Base-by-base conservation (phyloP, 2,329 filamentous ascomycete species). In the Pestalotiopsis sp. region DNA sequence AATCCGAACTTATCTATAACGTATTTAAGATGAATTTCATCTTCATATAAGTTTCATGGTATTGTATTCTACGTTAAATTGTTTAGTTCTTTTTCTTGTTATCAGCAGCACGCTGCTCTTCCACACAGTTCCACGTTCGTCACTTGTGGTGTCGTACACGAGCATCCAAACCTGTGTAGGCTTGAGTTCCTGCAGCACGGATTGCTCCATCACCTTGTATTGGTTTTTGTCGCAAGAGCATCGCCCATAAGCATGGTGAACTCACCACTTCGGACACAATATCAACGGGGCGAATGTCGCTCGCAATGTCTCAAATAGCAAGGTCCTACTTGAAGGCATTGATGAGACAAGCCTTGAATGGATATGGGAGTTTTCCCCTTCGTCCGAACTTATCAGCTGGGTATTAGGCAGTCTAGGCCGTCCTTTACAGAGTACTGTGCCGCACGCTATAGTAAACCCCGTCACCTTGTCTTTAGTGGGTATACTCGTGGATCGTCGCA, bases 141-240 rank as follows among this genome's bases (percentile, higher is more conserved):
- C 94, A 98, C 75, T 93, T 91, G 71, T 96, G 88, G 73, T 92
- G 91, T 86, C 83, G 7, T 93, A 93, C 20, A 93, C 92, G 12
- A 98, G 88, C 76, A 98, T 88, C 95, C 95, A 98, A 56, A 98
- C 86, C 0, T 94, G 94, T 69, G 94, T 94, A 64, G 95, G 86
- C 57, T 83, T 82, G 20, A 85, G 80, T 70, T 93, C 91, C 68
- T 91, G 89, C 73, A 90, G 91, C 72, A 97, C 84, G 80, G 89
- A 93, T 67, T 91, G 88, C 68, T 97, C 89, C n/a, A n/a, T n/a
- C n/a, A n/a, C n/a, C 57, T 86, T 81, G 79, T 93, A 95, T 78
- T 98, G 95, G 49, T 86, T 87, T 13, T 85, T 81, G 75, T 97
- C 93, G 78, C 95, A 98, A 97, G 88, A 2, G 95, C 95, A 73